Evolutionary conservation across 2,329 filamentous ascomycete species (phyloP).

Genomic region (Blastomyces parvus): DNA sequence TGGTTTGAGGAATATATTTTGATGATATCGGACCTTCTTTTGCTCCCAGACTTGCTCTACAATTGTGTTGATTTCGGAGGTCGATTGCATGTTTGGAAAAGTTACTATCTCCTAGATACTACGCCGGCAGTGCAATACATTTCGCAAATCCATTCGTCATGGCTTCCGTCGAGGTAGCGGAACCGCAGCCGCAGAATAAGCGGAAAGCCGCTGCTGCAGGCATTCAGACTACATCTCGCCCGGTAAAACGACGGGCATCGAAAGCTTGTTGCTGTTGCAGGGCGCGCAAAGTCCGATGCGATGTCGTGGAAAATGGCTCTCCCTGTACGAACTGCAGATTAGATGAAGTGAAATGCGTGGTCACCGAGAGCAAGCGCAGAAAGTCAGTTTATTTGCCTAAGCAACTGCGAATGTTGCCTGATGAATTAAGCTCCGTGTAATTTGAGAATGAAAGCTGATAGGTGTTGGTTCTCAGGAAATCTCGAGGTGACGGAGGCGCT

Average conservation of each 20-base stretch:
- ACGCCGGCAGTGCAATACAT: not conserved
- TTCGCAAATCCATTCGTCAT: conserved; percentile 16
- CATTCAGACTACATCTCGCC: conserved; percentile 44
- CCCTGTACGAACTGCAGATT: conserved; percentile 24
- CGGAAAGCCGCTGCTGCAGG: conserved; percentile 50
- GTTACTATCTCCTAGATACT: not conserved
- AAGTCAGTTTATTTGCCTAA: conserved; percentile 27
- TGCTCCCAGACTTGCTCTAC: not conserved
- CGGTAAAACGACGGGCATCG: conserved; percentile 58
- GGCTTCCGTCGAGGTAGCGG: conserved; percentile 16
- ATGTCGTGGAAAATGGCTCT: conserved; percentile 41
- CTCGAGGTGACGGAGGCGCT: conserved; percentile 32
- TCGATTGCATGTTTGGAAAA: not conserved
- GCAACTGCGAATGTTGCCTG: not conserved
- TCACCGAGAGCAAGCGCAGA: conserved; percentile 45
- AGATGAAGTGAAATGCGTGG: conserved; percentile 21
- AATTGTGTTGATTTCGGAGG: not conserved
- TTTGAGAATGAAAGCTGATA: conserved; percentile 10
- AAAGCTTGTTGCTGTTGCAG: conserved; percentile 46
- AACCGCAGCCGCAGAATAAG: conserved; percentile 38
- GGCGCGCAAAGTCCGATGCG: conserved; percentile 44
- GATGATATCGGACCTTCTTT: not conserved
- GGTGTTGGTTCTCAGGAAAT: conserved; percentile 26
- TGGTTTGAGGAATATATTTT: not conserved
- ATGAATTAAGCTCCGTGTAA: conserved; percentile 14